Percentiles rank a stretch among this genome's conserved stretches.
Conservation (phyloP, 2,329 filamentous ascomycete species). For the Monosporascus ibericus region DNA sequence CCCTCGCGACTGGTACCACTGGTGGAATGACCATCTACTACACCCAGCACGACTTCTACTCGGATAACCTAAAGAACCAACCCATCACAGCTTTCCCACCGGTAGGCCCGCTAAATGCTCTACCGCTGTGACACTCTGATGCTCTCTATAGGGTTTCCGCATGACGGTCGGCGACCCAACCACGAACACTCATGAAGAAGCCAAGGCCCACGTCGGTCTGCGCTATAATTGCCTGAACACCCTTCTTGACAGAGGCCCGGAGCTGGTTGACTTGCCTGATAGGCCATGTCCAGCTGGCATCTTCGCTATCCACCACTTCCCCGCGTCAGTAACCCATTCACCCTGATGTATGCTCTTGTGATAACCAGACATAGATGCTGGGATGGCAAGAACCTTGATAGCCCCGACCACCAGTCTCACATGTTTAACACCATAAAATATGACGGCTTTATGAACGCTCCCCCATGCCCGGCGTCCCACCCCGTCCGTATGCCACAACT, state of each 20-base stretch:
- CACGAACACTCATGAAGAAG: conserved; percentile 17
- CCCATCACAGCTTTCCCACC: conserved; percentile 39
- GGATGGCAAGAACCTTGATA: conserved; percentile 17
- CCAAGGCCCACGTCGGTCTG: conserved; percentile 30
- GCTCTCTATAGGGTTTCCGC: conserved; percentile 32
- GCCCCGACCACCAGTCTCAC: conserved; percentile 14
- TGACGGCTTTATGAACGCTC: conserved; percentile 16
- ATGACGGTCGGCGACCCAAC: conserved; percentile 36
- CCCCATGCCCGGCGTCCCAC: conserved; percentile 21
- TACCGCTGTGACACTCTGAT: conserved; percentile 5
- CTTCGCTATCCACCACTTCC: conserved; percentile 36
- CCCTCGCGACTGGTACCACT: conserved; percentile 18
- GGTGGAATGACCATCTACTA: conserved; percentile 28
- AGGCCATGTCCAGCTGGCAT: conserved; percentile 34
- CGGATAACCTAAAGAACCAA: conserved; percentile 19
- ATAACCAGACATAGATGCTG: conserved; percentile 10
- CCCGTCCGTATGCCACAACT: conserved; percentile 35
- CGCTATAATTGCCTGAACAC: conserved; percentile 35
- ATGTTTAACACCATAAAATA: conserved; percentile 19
- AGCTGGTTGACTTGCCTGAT: conserved; percentile 33
- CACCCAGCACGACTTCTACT: conserved; percentile 21
- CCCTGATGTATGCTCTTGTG: not conserved
- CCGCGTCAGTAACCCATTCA: conserved; percentile 20
- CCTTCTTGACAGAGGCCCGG: conserved; percentile 30
- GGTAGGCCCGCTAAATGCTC: conserved; percentile 13